A percentile compares a stretch with the other conserved stretches of the same genome.
Conservation (phyloP, 1,284 basidiomycete species). For the Tremellales sp. region DNA sequence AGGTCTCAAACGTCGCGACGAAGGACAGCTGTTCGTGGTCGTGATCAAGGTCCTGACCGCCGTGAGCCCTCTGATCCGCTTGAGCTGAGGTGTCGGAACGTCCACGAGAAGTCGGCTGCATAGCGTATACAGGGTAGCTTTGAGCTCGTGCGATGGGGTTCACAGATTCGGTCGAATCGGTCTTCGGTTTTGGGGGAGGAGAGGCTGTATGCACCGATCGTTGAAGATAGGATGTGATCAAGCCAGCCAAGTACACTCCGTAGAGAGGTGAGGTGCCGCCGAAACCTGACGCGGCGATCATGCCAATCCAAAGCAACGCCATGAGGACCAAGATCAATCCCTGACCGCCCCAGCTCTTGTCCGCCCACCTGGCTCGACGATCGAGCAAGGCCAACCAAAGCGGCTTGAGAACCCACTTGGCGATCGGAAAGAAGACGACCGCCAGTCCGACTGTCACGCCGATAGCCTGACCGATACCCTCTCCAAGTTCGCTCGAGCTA, state of each 20-base stretch:
- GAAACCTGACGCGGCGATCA: conserved; percentile 34
- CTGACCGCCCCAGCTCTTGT: conserved; percentile 9
- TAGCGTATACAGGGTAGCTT: too few species aligned
- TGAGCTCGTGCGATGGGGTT: too few species aligned
- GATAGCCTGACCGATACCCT: conserved; percentile 8
- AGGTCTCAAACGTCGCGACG: conserved; percentile 37
- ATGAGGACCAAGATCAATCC: conserved; percentile 30
- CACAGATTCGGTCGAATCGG: too few species aligned
- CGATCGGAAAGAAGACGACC: conserved; percentile 7
- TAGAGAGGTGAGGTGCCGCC: conserved; percentile 51
- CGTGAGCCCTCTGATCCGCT: too few species aligned
- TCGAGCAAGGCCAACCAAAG: conserved; percentile 6
- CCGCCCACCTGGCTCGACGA: conserved; percentile 2
- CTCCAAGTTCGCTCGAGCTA: conserved; percentile 3
- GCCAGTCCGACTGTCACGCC: conserved; percentile 29
- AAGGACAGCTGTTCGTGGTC: conserved; percentile 3
- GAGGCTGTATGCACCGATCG: too few species aligned
- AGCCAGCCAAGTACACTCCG: conserved; percentile 52
- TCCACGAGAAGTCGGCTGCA: too few species aligned
- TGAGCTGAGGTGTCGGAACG: too few species aligned
- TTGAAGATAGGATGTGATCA: conserved; percentile 33
- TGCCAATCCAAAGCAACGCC: conserved; percentile 33
- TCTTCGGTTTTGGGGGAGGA: too few species aligned
- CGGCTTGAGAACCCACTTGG: conserved; percentile 18
- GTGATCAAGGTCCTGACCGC: too few species aligned